Evolutionary conservation across 2,329 filamentous ascomycete genomes (phyloP).

Genomic region (Cladophialophora carrionii): DNA sequence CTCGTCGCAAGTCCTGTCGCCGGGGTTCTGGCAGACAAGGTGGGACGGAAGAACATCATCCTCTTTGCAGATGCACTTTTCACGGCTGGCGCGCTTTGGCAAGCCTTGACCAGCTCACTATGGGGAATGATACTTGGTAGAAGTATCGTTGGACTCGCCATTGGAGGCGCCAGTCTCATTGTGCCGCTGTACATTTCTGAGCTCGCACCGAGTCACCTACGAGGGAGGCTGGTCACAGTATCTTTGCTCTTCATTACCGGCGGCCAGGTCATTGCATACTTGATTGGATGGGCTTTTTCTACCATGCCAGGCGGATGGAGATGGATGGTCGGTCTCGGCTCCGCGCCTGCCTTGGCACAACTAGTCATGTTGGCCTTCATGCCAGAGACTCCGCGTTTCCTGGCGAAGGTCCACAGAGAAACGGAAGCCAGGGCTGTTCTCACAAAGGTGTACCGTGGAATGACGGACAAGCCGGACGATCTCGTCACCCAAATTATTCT

Average conservation of each 20-base stretch:
- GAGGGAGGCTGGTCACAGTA: conserved; percentile 80
- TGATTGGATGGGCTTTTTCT: conserved; percentile 75
- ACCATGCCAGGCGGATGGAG: conserved; percentile 72
- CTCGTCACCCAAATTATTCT: conserved; percentile 65
- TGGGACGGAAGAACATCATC: conserved; percentile 54
- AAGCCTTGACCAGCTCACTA: conserved; percentile 48
- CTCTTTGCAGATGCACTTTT: conserved; percentile 53
- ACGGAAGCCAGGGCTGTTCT: conserved; percentile 68
- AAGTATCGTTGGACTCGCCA: conserved; percentile 53
- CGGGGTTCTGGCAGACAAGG: conserved; percentile 55
- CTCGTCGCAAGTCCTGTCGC: conserved; percentile 60
- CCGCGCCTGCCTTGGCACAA: conserved; percentile 74
- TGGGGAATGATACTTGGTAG: conserved; percentile 52
- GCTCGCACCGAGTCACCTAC: conserved; percentile 72
- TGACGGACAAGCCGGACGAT: conserved; percentile 44
- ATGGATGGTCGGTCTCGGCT: conserved; percentile 88
- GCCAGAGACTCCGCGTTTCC: conserved; percentile 88
- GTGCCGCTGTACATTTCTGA: conserved; percentile 89
- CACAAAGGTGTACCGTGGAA: conserved; percentile 62
- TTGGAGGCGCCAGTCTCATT: conserved; percentile 67
- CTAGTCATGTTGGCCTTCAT: conserved; percentile 68
- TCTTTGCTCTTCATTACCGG: conserved; percentile 81
- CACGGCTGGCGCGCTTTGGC: conserved; percentile 49
- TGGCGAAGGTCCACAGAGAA: conserved; percentile 69
- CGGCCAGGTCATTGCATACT: conserved; percentile 86